Percentiles rank a stretch among this genome's conserved stretches.
Evolutionary conservation across 371 early-diverging fungal genomes (phyloP).

Genomic region (Hamiltosporidium magnivora): DNA sequence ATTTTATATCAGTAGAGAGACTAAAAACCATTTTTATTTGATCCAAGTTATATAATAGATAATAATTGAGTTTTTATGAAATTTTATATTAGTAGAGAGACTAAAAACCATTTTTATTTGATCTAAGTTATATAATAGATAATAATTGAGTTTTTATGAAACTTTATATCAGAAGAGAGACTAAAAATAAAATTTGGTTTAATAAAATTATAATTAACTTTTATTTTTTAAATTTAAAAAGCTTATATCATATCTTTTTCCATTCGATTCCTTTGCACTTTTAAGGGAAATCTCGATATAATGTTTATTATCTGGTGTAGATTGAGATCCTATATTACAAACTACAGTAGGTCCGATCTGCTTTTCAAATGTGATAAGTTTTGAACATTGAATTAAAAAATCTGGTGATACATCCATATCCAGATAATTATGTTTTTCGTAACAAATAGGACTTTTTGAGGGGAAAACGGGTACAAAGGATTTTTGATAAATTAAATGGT

Average conservation of each 20-base stretch:
- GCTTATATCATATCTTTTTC: background rate
- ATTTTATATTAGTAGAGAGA: too few species aligned
- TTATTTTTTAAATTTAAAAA: too few species aligned
- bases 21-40: too few species aligned
- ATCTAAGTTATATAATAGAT: too few species aligned
- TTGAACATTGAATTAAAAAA: conserved; percentile 31
- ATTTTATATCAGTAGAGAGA: too few species aligned
- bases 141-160: background rate
- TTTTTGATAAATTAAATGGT: conserved; percentile 38
- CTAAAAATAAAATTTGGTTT: background rate
- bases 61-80: too few species aligned
- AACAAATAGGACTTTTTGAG: conserved; percentile 11
- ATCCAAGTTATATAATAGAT: too few species aligned
- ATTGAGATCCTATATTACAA: conserved; percentile 29
- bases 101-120: too few species aligned
- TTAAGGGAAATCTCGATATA: background rate
- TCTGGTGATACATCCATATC: conserved; percentile 29
- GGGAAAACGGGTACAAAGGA: conserved; percentile 36
- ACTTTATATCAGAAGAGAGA: background rate
- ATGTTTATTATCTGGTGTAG: background rate
- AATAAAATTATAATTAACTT: too few species aligned
- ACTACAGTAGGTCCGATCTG: conserved; percentile 20
- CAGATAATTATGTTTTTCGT: conserved; percentile 4
- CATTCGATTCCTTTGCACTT: background rate
- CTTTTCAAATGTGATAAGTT: conserved; percentile 21